A percentile compares a stretch with the other conserved stretches of the same genome.
phyloP scores from a whole-genome alignment of 163 green algal genomes.

The Scenedesmus sp. region DNA sequence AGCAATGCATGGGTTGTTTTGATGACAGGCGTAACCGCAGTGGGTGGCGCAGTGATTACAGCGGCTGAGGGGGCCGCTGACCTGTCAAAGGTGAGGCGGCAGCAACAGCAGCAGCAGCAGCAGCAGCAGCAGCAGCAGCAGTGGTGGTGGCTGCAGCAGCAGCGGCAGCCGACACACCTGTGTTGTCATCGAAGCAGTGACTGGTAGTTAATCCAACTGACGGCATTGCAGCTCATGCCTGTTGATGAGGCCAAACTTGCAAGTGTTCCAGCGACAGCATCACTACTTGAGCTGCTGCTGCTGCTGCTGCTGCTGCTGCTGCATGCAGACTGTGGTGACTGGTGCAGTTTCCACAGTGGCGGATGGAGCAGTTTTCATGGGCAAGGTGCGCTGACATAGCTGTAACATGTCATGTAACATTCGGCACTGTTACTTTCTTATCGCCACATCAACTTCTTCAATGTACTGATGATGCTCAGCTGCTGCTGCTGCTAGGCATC shows the following conservation, averaged over 20 bases:
- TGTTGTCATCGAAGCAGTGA: too few relatives aligned
- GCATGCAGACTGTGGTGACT: constrained; percentile 32
- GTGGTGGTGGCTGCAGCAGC: neutral
- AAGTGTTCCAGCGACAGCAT: neutral
- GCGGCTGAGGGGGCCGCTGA: neutral
- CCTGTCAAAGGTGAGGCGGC: neutral
- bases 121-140: neutral
- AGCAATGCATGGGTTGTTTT: too few relatives aligned
- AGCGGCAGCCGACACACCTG: neutral
- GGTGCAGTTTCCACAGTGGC: neutral
- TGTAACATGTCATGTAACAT: too few relatives aligned
- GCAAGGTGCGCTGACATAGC: neutral
- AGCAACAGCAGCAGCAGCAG: constrained; percentile 3
- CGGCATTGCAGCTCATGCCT: neutral
- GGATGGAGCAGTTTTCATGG: neutral
- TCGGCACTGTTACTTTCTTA: too few relatives aligned
- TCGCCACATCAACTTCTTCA: too few relatives aligned
- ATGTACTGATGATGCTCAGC: neutral
- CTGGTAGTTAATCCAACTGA: neutral
- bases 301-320: neutral
- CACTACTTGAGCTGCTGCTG: neutral
- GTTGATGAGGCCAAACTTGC: neutral
- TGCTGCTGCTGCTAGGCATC: neutral
- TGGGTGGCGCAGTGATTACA: neutral
- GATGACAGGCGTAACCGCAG: neutral